A percentile compares a stretch with the other conserved stretches of the same genome.
These are phyloP conservation scores for Backusella tuberculispora DNA, from an alignment of 192 early-diverging fungal genomes.

Conservation along the genomic window DNA sequence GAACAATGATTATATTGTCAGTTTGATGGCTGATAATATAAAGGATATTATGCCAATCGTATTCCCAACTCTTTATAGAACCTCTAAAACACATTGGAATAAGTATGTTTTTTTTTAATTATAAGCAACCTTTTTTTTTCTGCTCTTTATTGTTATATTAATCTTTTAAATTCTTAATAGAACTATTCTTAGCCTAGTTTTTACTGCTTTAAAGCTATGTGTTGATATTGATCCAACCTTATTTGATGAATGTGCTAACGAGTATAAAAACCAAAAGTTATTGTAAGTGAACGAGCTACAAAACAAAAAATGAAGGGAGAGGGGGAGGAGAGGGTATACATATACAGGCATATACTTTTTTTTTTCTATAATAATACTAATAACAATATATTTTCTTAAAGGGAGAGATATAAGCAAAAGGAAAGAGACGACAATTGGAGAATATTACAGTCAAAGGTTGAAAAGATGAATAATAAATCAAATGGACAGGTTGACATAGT, in stretches of 20 bases:
- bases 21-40: slow-evolving; percentile 85
- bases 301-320: too few relatives aligned
- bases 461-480: slow-evolving; percentile 25
- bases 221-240: slow-evolving; percentile 86
- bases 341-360: background rate
- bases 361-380: too few relatives aligned
- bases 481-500: background rate
- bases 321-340: too few relatives aligned
- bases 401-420: slow-evolving; percentile 82
- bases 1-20: slow-evolving; percentile 93
- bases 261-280: slow-evolving; percentile 83
- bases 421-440: slow-evolving; percentile 85
- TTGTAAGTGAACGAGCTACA: slow-evolving; percentile 30
- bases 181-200: slow-evolving; percentile 90
- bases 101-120: slow-evolving; percentile 45
- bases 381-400: too few relatives aligned
- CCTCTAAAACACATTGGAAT: slow-evolving; percentile 93
- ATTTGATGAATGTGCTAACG: slow-evolving; percentile 86
- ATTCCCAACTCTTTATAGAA: slow-evolving; percentile 83
- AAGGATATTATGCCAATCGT: slow-evolving; percentile 84
- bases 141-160: background rate
- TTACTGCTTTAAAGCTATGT: slow-evolving; percentile 89
- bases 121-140: too few relatives aligned
- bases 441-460: slow-evolving; percentile 61
- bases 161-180: slow-evolving; percentile 27